Percentiles rank a stretch among this genome's conserved stretches.
Evolutionary conservation across 371 early-diverging fungal species (phyloP).

Genomic region (Syncephalis fuscata): DNA sequence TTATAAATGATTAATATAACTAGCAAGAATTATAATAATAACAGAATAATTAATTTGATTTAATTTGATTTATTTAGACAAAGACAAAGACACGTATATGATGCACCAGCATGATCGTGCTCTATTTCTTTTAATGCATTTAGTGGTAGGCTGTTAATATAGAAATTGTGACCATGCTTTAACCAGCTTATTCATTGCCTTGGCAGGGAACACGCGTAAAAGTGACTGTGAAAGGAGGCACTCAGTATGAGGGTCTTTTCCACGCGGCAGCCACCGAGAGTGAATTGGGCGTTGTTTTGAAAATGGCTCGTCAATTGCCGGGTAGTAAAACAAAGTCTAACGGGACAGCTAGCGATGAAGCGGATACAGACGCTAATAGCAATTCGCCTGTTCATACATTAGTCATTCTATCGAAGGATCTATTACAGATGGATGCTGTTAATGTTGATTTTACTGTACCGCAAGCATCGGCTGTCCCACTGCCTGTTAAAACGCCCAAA

Average conservation of each 20-base stretch:
- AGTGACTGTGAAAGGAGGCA: slow-evolving; percentile 43
- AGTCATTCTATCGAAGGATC: slow-evolving; percentile 52
- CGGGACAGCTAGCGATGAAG: slow-evolving; percentile 8
- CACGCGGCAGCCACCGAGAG: slow-evolving; percentile 54
- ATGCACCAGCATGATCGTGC: slow-evolving; percentile 47
- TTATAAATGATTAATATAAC: no score
- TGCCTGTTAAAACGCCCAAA: slow-evolving; percentile 1
- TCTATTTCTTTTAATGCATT: slow-evolving; percentile 48
- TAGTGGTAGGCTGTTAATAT: slow-evolving; percentile 38
- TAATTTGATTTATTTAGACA: no score
- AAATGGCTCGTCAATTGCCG: slow-evolving; percentile 22
- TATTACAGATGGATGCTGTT: slow-evolving; percentile 34
- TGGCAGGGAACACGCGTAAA: slow-evolving; percentile 63
- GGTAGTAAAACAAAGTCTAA: slow-evolving; percentile 5
- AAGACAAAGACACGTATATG: neutral
- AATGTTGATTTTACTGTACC: slow-evolving; percentile 34
- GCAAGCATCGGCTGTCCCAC: slow-evolving; percentile 3
- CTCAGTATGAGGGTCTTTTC: slow-evolving; percentile 58
- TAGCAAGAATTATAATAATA: no score
- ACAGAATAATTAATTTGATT: no score
- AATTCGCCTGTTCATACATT: slow-evolving; percentile 21
- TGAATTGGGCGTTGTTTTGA: slow-evolving; percentile 62
- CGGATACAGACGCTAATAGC: slow-evolving; percentile 28
- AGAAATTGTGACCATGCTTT: no score
- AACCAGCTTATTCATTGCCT: no score